A percentile compares a stretch with the other conserved stretches of the same genome.
Conservation (phyloP, 2,329 filamentous ascomycete species). For the Scedosporium apiospermum region DNA sequence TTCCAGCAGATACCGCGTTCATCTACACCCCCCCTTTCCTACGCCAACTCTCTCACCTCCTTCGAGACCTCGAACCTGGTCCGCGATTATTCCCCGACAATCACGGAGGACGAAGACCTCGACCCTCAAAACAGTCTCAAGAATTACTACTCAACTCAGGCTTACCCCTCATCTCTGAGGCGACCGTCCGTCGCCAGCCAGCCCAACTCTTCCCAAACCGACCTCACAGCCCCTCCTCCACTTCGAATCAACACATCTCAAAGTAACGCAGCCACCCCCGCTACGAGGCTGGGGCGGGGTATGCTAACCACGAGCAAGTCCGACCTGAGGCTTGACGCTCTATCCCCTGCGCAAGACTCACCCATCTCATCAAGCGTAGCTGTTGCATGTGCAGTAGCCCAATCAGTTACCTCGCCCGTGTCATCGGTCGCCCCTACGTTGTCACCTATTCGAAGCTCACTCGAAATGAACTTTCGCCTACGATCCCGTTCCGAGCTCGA, state of each 20-base stretch:
- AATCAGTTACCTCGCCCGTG: conserved; percentile 15
- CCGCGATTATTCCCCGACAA: conserved; percentile 46
- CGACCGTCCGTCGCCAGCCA: conserved; percentile 30
- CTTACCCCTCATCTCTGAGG: conserved; percentile 15
- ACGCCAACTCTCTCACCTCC: conserved; percentile 45
- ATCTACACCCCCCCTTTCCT: conserved; percentile 49
- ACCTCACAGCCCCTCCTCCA: conserved; percentile 21
- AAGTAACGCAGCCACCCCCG: conserved; percentile 9
- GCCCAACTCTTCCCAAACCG: conserved; percentile 28
- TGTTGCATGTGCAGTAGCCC: conserved; percentile 16
- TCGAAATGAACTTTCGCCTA: conserved; percentile 49
- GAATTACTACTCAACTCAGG: conserved; percentile 13
- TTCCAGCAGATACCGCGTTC: conserved; percentile 56
- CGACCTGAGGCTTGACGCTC: conserved; percentile 30
- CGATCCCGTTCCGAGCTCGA: conserved; percentile 53
- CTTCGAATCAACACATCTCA: conserved; percentile 30
- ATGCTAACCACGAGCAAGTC: conserved; percentile 33
- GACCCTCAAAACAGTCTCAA: conserved; percentile 12
- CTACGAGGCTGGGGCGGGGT: conserved; percentile 28
- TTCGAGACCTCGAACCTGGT: conserved; percentile 30
- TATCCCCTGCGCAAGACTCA: conserved; percentile 18
- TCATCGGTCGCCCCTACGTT: conserved; percentile 23
- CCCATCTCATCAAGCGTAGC: conserved; percentile 17
- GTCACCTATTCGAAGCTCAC: conserved; percentile 47
- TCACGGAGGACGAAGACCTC: conserved; percentile 40